These are phyloP conservation scores for Sporothrix curviconia DNA, from an alignment of 2,329 filamentous ascomycete species.

Conservation along the genomic window DNA sequence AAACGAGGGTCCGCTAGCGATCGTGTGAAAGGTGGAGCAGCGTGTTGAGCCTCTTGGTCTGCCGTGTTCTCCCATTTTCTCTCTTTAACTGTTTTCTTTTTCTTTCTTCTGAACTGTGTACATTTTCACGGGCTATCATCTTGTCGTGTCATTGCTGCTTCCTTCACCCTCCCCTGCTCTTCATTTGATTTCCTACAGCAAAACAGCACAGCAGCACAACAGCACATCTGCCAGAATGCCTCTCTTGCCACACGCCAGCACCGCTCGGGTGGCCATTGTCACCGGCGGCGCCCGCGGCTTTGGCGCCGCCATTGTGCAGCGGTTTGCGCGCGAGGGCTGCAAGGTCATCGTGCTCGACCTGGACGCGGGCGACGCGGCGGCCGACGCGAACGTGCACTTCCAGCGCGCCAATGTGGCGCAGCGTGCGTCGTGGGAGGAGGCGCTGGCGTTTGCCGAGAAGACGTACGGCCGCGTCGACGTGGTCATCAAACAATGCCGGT, in stretches of 20 bases:
- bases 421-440: neutral
- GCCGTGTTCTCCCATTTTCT: no score
- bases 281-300: neutral
- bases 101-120: no score
- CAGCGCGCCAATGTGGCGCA: neutral
- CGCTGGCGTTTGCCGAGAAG: neutral
- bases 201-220: no score
- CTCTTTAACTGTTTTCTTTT: no score
- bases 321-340: neutral
- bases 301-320: neutral
- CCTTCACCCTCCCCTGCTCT: no score
- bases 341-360: neutral
- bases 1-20: no score
- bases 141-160: no score
- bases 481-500: slow-evolving; percentile 3
- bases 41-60: no score
- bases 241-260: neutral
- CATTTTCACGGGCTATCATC: no score
- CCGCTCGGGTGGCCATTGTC: neutral
- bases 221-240: neutral
- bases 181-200: no score
- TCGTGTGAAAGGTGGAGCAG: no score
- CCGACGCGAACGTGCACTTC: neutral
- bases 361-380: neutral
- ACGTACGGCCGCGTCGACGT: neutral